These are phyloP conservation scores for Leavenworthia alabamica DNA, from an alignment of 345 rosid genomes.

Conservation along the genomic window DNA sequence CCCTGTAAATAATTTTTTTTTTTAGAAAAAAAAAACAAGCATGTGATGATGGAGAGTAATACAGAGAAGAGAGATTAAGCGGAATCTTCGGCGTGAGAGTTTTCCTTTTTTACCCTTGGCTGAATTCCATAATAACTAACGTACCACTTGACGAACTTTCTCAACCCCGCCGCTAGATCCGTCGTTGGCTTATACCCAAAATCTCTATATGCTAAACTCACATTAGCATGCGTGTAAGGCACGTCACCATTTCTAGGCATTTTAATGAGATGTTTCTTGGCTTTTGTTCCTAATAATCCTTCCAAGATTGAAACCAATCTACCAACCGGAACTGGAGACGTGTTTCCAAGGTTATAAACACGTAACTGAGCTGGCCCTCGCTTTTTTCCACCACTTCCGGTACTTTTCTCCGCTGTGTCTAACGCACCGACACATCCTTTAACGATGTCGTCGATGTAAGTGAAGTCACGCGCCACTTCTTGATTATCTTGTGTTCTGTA, in stretches of 20 bases:
- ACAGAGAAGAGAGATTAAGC: not conserved
- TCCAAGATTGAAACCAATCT: constrained; percentile 60
- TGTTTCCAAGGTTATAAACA: constrained; percentile 66
- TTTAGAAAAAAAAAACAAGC: not conserved
- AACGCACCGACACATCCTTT: constrained; percentile 75
- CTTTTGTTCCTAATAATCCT: constrained; percentile 48
- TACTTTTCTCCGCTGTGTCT: constrained; percentile 78
- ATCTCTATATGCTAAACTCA: constrained; percentile 58
- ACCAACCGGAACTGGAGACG: constrained; percentile 75
- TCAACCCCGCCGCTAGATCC: constrained; percentile 65
- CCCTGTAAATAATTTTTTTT: constrained; percentile 21
- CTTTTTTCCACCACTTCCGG: constrained; percentile 75
- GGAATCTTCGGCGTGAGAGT: constrained; percentile 33
- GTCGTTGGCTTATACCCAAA: constrained; percentile 77
- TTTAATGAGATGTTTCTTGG: constrained; percentile 57
- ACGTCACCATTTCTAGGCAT: constrained; percentile 90
- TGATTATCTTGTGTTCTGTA: constrained; percentile 53
- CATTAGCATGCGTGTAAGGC: constrained; percentile 80
- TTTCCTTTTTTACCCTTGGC: constrained; percentile 51
- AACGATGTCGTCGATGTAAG: constrained; percentile 79
- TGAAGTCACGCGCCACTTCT: constrained; percentile 95
- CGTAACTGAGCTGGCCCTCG: constrained; percentile 57
- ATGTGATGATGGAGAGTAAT: constrained; percentile 21
- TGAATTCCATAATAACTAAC: constrained; percentile 56
- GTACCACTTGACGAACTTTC: constrained; percentile 86